Evolutionary conservation across 768 basidiomycete species (phyloP), one percentile per base, ranked within the genome.

Genomic region (Pholiota molesta): DNA sequence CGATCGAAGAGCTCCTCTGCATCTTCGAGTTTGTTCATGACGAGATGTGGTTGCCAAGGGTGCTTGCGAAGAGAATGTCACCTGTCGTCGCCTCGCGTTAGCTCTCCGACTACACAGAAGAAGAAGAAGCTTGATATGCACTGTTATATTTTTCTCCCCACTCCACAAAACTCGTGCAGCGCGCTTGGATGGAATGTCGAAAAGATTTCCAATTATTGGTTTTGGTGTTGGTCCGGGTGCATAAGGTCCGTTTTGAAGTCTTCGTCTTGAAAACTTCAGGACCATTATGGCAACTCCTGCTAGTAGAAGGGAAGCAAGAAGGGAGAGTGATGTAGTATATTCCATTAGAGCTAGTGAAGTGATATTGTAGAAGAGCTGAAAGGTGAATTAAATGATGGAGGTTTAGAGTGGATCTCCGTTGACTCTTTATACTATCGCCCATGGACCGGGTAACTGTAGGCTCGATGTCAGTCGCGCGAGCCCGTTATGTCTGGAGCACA

Each of bases 1-100:
- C 80, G 80, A 62, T 83, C 82, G 14, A 84, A 69, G 10, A 69
- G 19, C 26, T 47, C 47, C 19, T 37, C 53, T 11, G 59, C 66
- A 29, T 65, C 68, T 55, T 74, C 62, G 9, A 59, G 31, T 1
- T 65, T 65, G 55, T 75, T 75, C 33, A 74, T 51, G 4, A 75
- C 52, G 16, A 74, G 16, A 71, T 60, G 45, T 70, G 54, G 28
- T 60, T 60, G 2, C 59, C 59, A 5, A 60, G 42, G 3, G 59
- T 52, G 42, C 59, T 60, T 33, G 59, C 59, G 35, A 37, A 54
- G 42, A 60, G 42, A 31, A 60, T 45, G 28, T 60, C 52, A 21
- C 59, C 59, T 60, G 37, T 29, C 10, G 31, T 9, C 21, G 14
- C 11, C 14, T 45, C 9, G 28, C 3, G 14, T 35, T 57, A 31